Evolutionary conservation across 495 filamentous ascomycete genomes (phyloP), one percentile per base, ranked within the genome.

Genomic region (Xylaria telfairii): DNA sequence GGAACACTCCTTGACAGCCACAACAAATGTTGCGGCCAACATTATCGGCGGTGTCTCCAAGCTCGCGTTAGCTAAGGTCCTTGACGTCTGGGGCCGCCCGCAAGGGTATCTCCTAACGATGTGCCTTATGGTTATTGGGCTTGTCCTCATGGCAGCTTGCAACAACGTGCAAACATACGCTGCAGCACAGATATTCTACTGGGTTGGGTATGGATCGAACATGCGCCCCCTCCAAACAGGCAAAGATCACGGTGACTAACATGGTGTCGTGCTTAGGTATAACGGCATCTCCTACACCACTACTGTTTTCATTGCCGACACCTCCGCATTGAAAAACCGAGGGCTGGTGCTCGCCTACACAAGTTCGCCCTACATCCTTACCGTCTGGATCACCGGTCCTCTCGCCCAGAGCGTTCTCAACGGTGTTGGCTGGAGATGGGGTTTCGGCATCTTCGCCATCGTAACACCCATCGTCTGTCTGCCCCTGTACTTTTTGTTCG

Each of bases 261-360:
- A 75, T 75, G 59, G 67, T 72, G 37, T 51, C 61, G 30, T 66
- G 54, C 47, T 72, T 39, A 83, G 83, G 64, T 83, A 88, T 76
- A 87, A 88, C 70, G 88, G 86, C 24, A 79, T 91, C 65, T 85
- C 82, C 61, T 86, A 90, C 78, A 82, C 85, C 41, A 80, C 90
- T 32, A 81, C 83, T 44, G 81, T 92, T 72, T 91, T 92, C 81
- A 85, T 90, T 60, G 89, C 91, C 67, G 91, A 93, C 77, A 90
- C 87, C 3, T 89, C 91, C 0, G 81, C 83, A 7, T 76, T 93
- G 72, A 85, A 85, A 49, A 91, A 92, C 80, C 83, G 91, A 78
- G 86, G 83, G 10, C 80, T 92, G 49, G 85, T 89, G 64, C 86
- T 89, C 70, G 91, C 87, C 12, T 91, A 89, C 71, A 78, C 83